A percentile compares a stretch with the other conserved stretches of the same genome.
Conservation (phyloP, 2,329 filamentous ascomycete genomes). For the Stachybotrys chartarum region DNA sequence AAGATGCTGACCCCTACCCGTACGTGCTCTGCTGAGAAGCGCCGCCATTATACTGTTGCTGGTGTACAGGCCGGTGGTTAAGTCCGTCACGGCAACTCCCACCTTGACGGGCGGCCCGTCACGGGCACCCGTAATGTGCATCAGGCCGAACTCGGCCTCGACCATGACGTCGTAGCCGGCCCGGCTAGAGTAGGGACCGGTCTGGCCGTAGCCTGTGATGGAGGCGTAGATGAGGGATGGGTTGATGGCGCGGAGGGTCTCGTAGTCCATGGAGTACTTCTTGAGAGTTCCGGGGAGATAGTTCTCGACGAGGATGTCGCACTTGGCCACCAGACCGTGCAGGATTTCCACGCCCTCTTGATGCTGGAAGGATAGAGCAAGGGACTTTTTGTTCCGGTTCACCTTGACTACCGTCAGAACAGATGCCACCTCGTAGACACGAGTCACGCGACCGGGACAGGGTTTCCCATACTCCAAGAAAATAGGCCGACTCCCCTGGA, state of each 20-base stretch:
- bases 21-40: constrained; percentile 65
- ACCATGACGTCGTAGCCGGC: constrained; percentile 99
- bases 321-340: constrained; percentile 74
- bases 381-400: constrained; percentile 94
- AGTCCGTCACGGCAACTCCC: constrained; percentile 90
- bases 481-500: constrained; percentile 91
- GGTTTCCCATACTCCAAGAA: constrained; percentile 60
- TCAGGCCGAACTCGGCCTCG: constrained; percentile 93
- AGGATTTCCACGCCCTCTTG: constrained; percentile 77
- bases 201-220: constrained; percentile 96
- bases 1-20: constrained; percentile 81
- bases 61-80: constrained; percentile 92
- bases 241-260: constrained; percentile 72
- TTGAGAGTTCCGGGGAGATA: constrained; percentile 84
- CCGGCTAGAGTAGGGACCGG: constrained; percentile 77
- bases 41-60: constrained; percentile 95
- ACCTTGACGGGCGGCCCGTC: constrained; percentile 94
- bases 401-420: constrained; percentile 47
- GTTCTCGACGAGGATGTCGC: constrained; percentile 93
- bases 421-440: not conserved
- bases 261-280: constrained; percentile 89
- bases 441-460: not conserved
- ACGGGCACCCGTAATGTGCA: constrained; percentile 92
- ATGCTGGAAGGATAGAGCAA: constrained; percentile 86
- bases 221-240: constrained; percentile 86